Conservation (phyloP, 176 grass and related monocot species). For the Themeda triandra region DNA sequence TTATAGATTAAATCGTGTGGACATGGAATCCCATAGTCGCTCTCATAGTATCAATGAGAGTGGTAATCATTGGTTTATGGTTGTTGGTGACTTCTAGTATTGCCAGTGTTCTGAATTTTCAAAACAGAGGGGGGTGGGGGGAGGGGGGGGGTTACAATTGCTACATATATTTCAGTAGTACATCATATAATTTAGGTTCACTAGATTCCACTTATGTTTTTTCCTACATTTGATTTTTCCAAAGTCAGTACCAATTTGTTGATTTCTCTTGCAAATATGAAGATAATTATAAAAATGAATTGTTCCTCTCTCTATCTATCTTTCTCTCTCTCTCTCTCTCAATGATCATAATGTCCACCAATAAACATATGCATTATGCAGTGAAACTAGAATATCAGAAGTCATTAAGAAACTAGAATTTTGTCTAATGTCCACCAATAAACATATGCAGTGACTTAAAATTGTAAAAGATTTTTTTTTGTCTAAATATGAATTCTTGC, state of each 20-base stretch:
- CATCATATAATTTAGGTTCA: neutral
- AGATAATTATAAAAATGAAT: neutral
- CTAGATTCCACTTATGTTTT: neutral
- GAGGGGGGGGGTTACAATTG: neutral
- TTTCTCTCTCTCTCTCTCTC: neutral
- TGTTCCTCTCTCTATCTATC: constrained; percentile 5
- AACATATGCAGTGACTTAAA: neutral
- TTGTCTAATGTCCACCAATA: neutral
- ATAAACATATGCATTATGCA: no score
- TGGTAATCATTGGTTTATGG: neutral
- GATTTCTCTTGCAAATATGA: neutral
- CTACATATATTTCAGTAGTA: neutral
- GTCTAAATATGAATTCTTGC: no score
- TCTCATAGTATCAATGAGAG: neutral
- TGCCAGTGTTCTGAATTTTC: neutral
- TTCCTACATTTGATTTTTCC: neutral
- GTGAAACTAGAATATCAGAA: no score
- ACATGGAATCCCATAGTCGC: neutral
- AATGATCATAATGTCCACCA: neutral
- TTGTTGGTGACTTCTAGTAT: neutral
- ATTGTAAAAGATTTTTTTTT: no score
- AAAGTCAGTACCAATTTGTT: neutral
- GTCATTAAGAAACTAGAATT: neutral
- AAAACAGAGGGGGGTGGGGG: neutral
- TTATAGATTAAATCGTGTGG: constrained; percentile 14